A percentile compares a stretch with the other conserved stretches of the same genome.
These are phyloP conservation scores for Cardamine chenopodiifolia DNA, from an alignment of 345 rosid genomes.

Conservation along the genomic window DNA sequence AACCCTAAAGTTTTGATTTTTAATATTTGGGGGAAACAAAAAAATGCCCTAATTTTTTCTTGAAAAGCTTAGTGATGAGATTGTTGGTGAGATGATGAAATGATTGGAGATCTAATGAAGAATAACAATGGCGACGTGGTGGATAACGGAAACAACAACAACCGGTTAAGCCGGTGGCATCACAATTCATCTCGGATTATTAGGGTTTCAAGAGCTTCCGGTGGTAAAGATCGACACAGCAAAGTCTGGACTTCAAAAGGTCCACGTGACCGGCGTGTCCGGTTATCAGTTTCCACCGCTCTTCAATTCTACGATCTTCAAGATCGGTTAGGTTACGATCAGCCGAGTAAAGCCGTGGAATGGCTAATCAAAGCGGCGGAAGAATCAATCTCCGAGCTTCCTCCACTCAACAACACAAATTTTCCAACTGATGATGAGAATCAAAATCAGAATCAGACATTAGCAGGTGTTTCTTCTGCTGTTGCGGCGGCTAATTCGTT, in stretches of 20 bases:
- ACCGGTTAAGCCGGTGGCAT: conserved; percentile 60
- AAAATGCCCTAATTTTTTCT: conserved; percentile 12
- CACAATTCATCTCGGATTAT: conserved; percentile 78
- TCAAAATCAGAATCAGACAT: conserved; percentile 64
- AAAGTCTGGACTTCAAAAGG: conserved; percentile 96
- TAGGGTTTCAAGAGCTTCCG: conserved; percentile 96
- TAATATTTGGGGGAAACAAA: conserved; percentile 17
- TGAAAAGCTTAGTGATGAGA: conserved; percentile 66
- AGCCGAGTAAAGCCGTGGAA: conserved; percentile 96
- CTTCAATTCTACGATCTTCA: conserved; percentile 93
- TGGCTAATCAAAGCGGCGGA: conserved; percentile 93
- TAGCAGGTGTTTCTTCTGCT: neutral
- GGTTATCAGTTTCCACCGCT: conserved; percentile 88
- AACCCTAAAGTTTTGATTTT: conserved; percentile 36
- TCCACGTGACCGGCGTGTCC: conserved; percentile 81
- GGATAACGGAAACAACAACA: conserved; percentile 21
- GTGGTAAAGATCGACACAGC: conserved; percentile 99
- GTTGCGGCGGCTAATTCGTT: conserved; percentile 37
- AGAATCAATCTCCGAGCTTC: conserved; percentile 84
- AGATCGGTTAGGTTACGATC: conserved; percentile 92
- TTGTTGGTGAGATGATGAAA: conserved; percentile 59
- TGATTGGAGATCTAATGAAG: conserved; percentile 54
- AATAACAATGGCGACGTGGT: conserved; percentile 42
- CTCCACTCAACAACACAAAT: conserved; percentile 57
- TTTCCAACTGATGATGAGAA: conserved; percentile 73